These are phyloP conservation scores for Mrakia frigida DNA, from an alignment of 768 basidiomycete genomes.

Conservation along the genomic window DNA sequence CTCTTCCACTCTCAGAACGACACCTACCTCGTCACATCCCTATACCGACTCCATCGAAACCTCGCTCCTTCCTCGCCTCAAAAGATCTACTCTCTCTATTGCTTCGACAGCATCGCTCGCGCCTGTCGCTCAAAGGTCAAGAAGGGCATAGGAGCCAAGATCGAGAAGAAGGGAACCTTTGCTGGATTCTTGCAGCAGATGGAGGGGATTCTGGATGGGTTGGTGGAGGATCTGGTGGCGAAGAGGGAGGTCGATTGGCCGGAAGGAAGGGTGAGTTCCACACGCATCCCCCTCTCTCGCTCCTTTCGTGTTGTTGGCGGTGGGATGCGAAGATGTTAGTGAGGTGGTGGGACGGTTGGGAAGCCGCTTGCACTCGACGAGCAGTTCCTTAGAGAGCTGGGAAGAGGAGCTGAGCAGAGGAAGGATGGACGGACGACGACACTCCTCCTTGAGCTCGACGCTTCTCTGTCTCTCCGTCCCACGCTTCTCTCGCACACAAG, in stretches of 20 bases:
- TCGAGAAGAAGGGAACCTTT: conserved; percentile 41
- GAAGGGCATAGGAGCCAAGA: conserved; percentile 49
- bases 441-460: neutral
- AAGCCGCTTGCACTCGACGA: no score
- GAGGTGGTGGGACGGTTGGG: no score
- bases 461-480: neutral
- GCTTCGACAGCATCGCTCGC: conserved; percentile 86
- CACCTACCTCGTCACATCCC: conserved; percentile 75
- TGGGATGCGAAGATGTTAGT: neutral
- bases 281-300: no score
- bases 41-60: conserved; percentile 84
- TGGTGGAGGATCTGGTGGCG: conserved; percentile 77
- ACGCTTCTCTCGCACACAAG: neutral
- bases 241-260: conserved; percentile 48
- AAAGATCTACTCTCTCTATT: conserved; percentile 85
- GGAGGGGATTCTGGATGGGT: conserved; percentile 81
- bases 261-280: conserved; percentile 89
- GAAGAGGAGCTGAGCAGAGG: neutral
- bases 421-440: neutral
- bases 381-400: no score
- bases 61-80: conserved; percentile 52
- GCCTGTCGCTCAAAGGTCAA: conserved; percentile 65
- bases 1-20: conserved; percentile 56
- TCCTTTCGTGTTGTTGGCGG: no score
- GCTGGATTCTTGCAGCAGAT: conserved; percentile 83